phyloP scores from a whole-genome alignment of 371 early-diverging fungal genomes.

The Parasitella parasitica region DNA sequence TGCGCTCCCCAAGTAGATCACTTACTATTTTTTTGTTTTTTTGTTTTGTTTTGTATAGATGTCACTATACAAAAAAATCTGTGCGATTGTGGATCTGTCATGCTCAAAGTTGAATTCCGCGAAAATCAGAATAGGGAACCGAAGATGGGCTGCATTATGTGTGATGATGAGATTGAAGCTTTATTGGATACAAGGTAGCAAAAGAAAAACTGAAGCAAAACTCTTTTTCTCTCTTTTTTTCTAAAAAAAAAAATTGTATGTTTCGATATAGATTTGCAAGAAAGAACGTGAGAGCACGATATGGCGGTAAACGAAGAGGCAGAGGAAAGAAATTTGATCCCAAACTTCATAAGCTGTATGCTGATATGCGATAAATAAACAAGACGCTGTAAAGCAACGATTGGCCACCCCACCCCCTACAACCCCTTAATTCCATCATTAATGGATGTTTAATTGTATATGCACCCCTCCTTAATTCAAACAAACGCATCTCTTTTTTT shows the following conservation, averaged over 20 bases:
- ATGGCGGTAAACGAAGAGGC: slow-evolving; percentile 11
- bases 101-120: slow-evolving; percentile 47
- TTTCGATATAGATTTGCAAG: slow-evolving; percentile 25
- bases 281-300: slow-evolving; percentile 16
- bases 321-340: slow-evolving; percentile 22
- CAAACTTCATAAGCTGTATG: slow-evolving; percentile 18
- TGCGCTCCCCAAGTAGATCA: not conserved
- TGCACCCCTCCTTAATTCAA: too few relatives aligned
- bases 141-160: slow-evolving; percentile 44
- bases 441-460: too few relatives aligned
- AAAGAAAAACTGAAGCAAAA: too few relatives aligned
- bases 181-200: slow-evolving; percentile 40
- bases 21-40: too few relatives aligned
- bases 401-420: not conserved
- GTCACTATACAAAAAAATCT: slow-evolving; percentile 26
- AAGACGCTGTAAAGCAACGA: not conserved
- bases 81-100: slow-evolving; percentile 44
- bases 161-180: slow-evolving; percentile 48
- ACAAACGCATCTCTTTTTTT: not conserved
- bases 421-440: not conserved
- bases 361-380: slow-evolving; percentile 20
- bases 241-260: too few relatives aligned
- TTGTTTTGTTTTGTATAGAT: slow-evolving; percentile 18
- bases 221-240: too few relatives aligned
- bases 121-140: slow-evolving; percentile 47